These are phyloP conservation scores for Phylloporus sp. DNA, from an alignment of 768 basidiomycete genomes.

Conservation along the genomic window DNA sequence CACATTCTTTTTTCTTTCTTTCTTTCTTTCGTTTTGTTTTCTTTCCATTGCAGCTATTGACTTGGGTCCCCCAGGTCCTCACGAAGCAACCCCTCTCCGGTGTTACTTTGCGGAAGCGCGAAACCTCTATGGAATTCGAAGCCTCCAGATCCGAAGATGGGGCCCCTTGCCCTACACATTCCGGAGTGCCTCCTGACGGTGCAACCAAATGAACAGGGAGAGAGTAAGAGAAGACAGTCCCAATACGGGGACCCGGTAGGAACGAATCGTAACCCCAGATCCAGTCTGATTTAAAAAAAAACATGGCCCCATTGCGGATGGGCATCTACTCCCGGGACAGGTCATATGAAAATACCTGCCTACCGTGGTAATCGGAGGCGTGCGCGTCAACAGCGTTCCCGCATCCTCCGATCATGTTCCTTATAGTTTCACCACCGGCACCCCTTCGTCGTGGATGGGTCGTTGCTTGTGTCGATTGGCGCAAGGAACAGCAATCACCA, in stretches of 20 bases:
- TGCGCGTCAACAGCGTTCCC: conserved; percentile 11
- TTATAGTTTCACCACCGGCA: neutral
- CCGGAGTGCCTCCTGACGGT: neutral
- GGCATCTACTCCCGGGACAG: conserved; percentile 11
- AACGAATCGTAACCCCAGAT: conserved; percentile 13
- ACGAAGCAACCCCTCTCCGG: neutral
- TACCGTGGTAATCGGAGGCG: conserved; percentile 23
- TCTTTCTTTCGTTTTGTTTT: too few species aligned
- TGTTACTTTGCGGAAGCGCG: conserved; percentile 11
- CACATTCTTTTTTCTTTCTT: neutral
- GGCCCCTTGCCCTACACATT: conserved; percentile 4
- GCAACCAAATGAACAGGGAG: neutral
- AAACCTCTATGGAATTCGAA: conserved; percentile 11
- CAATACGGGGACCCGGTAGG: conserved; percentile 12
- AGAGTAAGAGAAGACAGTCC: neutral
- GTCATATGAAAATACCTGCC: conserved; percentile 16
- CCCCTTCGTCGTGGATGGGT: neutral
- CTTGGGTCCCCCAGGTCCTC: conserved; percentile 3
- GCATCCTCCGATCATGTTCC: conserved; percentile 6
- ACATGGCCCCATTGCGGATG: conserved; percentile 2
- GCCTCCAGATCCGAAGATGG: conserved; percentile 9
- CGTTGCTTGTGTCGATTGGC: conserved; percentile 19
- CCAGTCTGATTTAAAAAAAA: conserved; percentile 18
- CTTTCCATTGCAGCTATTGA: neutral
- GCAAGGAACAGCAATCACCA: conserved; percentile 9